Conservation (phyloP, 169 alveolate genomes). For the Cryptosporidium viatorum region DNA sequence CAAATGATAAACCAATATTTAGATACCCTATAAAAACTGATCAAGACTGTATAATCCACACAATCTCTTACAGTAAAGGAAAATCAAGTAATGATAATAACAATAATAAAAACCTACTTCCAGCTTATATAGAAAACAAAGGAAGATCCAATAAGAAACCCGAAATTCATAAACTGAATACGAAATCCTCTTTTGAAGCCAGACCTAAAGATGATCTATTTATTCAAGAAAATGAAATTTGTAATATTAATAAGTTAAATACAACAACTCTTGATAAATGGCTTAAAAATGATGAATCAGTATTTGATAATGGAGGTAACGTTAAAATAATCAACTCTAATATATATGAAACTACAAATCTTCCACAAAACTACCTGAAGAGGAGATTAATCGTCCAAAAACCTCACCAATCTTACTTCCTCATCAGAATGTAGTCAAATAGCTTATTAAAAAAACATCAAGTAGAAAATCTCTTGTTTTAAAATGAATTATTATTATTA, state of each 20-base stretch:
- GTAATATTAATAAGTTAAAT: background rate
- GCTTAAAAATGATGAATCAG: conserved; percentile 18
- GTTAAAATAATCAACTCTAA: background rate
- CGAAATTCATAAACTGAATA: background rate
- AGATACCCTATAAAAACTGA: background rate
- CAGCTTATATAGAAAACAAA: conserved; percentile 43
- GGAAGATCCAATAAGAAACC: background rate
- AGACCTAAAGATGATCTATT: background rate
- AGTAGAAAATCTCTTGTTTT: background rate
- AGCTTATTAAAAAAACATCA: background rate
- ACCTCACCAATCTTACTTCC: conserved; percentile 3
- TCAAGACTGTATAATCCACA: conserved; percentile 5
- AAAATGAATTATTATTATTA: background rate
- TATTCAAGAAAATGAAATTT: background rate
- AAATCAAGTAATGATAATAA: background rate
- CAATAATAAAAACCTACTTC: conserved; percentile 10
- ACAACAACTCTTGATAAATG: conserved; percentile 4
- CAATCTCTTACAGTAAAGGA: background rate
- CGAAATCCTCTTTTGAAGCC: background rate
- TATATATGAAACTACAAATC: background rate
- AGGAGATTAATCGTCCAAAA: conserved; percentile 8
- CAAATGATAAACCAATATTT: background rate
- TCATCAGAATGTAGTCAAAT: conserved; percentile 14
- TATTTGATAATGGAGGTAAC: background rate
- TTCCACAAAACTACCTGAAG: background rate